Conservation (phyloP, 495 filamentous ascomycete species). For the Penicillium samsonianum region DNA sequence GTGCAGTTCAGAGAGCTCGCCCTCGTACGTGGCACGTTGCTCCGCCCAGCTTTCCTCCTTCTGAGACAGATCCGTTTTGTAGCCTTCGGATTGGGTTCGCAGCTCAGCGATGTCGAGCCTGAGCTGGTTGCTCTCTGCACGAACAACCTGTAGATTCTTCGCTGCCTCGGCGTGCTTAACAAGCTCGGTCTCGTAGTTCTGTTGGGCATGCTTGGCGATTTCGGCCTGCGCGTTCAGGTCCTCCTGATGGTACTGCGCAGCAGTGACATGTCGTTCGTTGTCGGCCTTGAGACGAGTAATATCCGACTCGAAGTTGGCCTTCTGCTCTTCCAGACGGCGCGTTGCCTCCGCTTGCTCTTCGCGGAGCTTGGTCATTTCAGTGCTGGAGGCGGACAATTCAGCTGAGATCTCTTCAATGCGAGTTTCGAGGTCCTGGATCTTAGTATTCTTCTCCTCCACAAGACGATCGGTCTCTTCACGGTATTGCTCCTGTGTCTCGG, state of each 20-base stretch:
- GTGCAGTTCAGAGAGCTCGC: slow-evolving; percentile 76
- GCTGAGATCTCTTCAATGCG: slow-evolving; percentile 76
- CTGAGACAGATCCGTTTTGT: slow-evolving; percentile 71
- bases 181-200: slow-evolving; percentile 91
- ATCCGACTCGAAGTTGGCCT: slow-evolving; percentile 68
- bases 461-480: slow-evolving; percentile 77
- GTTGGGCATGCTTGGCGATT: slow-evolving; percentile 88
- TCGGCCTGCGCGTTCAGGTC: slow-evolving; percentile 90
- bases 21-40: slow-evolving; percentile 73
- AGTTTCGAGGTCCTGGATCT: slow-evolving; percentile 75
- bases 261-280: slow-evolving; percentile 72
- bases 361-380: slow-evolving; percentile 74
- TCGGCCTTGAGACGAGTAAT: slow-evolving; percentile 84
- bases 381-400: slow-evolving; percentile 77
- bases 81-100: slow-evolving; percentile 77
- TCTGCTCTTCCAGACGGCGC: slow-evolving; percentile 79
- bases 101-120: slow-evolving; percentile 71
- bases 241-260: slow-evolving; percentile 80
- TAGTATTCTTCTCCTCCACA: slow-evolving; percentile 70
- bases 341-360: slow-evolving; percentile 72
- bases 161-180: slow-evolving; percentile 94
- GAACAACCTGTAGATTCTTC: slow-evolving; percentile 73
- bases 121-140: slow-evolving; percentile 77
- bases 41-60: slow-evolving; percentile 88
- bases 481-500: slow-evolving; percentile 81